Base-by-base conservation (phyloP, 352 stramenopile species). In the Pythium scleroteichum region DNA sequence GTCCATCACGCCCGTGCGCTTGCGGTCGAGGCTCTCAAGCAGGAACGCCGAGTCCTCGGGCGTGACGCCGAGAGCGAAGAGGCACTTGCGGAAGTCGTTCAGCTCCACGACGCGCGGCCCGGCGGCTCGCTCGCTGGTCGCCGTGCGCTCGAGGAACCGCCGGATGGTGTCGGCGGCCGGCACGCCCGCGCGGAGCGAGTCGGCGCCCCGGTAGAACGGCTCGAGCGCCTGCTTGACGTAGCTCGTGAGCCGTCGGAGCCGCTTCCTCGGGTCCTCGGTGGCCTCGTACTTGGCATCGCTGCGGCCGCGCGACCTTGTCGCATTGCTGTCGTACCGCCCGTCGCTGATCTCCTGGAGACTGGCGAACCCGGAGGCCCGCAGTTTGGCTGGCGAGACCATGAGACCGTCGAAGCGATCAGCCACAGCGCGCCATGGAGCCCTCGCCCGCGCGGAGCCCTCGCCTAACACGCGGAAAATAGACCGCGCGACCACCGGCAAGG, bases 51-150 rank as follows among this genome's bases (percentile, higher is more conserved):
- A 59, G 47, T 82, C 73, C 2, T 73, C 65, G 2, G 68, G 14
- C 17, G 59, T 39, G 0, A 75, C 4, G 2, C 73, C 73, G 26
- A 82, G 41, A 29, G 73, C 66, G 26, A 69, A 79, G 3, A 82
- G 50, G 32, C 68, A 75, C 49, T 79, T 79, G 47, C 65, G 73
- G 7, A 82, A 64, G 14, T 66, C 59, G 20, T 33, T 13, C 2
- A 61, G 54, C 3, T 75, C 65, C 16, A 78, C 50, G 19, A 23
- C 27, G n/a, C 38, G 16, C 16, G 50, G 1, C 22, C 42, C 19
- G 16, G 17, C 8, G 49, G 16, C 20, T 29, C 42, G 42, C 16
- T 19, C 8, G 22, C 45, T 19, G 3, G 44, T n/a, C 41, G 3
- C 32, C 20, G 50, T 45, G 40, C 27, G 42, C 2, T 70, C 44